Base-by-base conservation (phyloP, 441 rosid genomes). In the Capsella rubella region DNA sequence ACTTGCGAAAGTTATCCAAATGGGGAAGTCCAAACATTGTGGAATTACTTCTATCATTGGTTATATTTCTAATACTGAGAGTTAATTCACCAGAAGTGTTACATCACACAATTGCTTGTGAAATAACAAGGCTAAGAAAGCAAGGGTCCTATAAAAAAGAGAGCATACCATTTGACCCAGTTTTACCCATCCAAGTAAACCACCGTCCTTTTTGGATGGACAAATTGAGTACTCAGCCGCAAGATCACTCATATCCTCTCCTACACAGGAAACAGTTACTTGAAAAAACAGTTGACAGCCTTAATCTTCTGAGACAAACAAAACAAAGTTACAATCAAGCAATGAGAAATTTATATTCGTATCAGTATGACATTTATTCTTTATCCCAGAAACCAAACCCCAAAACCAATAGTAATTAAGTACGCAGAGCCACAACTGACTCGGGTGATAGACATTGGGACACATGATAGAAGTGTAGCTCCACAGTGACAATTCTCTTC, bases 141-240 rank as follows among this genome's bases (percentile, higher is more conserved):
- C 27, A 2, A 13, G 28, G 28, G 49, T 13, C 52, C 3, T 49
- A 73, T 8, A 11, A 13, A 25, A 53, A 66, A 40, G 49, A 60
- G 56, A 29, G 70, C 80, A 15, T 82, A 90, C 95, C 97, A 93
- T 88, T 84, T 90, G 93, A 47, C 98, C 98, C 79, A 80, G 76
- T 74, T 81, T 85, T 37, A 93, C 91, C 97, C 98, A 90, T 34
- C 98, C 97, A 78, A 93, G 98, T 85, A 93, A 86, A 74, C 97
- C 98, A 3, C 92, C 95, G 21, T 86, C 87, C 61, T 82, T 69
- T 75, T 88, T 93, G 65, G 98, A 90, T 54, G 93, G 97, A 77
- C 98, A 93, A 34, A 87, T 81, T 9, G 97, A 93, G 83, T 88
- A 79, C 64, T 90, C 92, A 32, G 76, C 85, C 0, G 97, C 97